phyloP scores from a whole-genome alignment of 306 rosid species.

The Glycine tomentella region DNA sequence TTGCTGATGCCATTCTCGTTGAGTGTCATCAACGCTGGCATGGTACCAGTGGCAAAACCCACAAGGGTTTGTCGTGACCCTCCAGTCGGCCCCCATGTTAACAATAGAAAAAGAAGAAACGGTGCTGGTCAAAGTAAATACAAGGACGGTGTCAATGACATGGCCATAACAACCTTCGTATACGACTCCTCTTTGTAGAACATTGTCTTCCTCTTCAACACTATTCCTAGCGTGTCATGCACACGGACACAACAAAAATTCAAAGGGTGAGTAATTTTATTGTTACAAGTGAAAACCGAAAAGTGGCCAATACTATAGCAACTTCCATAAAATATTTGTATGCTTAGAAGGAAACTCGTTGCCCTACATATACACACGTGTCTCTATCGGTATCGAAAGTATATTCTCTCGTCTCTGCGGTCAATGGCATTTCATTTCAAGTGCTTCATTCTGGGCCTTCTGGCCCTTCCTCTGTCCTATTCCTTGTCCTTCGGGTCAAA shows the following conservation, averaged over 20 bases:
- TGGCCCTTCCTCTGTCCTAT: not conserved
- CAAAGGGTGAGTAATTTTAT: too few relatives aligned
- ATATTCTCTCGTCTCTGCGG: conserved; percentile 2
- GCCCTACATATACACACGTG: conserved; percentile 11
- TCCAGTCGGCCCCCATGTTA: too few relatives aligned
- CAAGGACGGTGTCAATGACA: conserved; percentile 52
- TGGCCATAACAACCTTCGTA: conserved; percentile 44
- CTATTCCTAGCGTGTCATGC: conserved; percentile 26
- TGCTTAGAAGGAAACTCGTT: not conserved
- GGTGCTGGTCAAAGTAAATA: not conserved
- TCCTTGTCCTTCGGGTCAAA: not conserved
- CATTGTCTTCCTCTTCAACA: not conserved
- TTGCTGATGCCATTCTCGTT: too few relatives aligned
- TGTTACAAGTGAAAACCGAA: not conserved
- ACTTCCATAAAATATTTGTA: not conserved
- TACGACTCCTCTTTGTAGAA: conserved; percentile 53
- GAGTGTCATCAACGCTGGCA: too few relatives aligned
- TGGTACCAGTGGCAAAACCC: too few relatives aligned
- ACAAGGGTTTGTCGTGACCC: too few relatives aligned
- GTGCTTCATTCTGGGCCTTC: not conserved
- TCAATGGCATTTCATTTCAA: not conserved
- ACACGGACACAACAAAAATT: conserved; percentile 20
- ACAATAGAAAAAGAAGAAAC: too few relatives aligned
- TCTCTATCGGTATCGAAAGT: not conserved
- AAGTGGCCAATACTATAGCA: not conserved